Evolutionary conservation across 2,329 filamentous ascomycete genomes (phyloP), one percentile per base, ranked within the genome.

Genomic region (Exophiala phaeomuriformis): DNA sequence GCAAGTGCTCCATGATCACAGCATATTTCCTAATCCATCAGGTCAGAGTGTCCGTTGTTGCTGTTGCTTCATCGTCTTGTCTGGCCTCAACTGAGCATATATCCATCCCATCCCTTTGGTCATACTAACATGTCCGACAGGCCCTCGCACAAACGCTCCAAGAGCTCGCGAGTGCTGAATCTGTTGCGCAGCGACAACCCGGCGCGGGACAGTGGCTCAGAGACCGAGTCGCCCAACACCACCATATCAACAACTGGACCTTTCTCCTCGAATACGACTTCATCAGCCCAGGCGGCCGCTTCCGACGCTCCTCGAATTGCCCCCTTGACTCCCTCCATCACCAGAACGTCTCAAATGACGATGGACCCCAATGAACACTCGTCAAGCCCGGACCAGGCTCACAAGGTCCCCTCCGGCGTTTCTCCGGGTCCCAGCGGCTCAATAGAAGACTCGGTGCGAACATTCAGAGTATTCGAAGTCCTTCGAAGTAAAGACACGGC

Each of bases 401-500:
- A 53, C 50, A 70, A 64, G 64, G 64, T 63, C 53, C 67, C 63
- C 56, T 68, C 55, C 66, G 63, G 49, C 64, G 58, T 55, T 65
- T 56, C 65, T 59, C 63, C 65, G 55, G 62, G 67, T 64, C 55
- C 65, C 51, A 62, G 64, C 57, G 69, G 73, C 58, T 83, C 82
- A 28, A 86, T 98, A 54, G 90, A 98, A 67, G 90, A 95, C 70
- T 96, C 91, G 0, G 89, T 98, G 49, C 83, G 86, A 66, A 90
- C 95, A 61, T 98, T 98, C 71, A 84, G 90, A 61, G 82, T 96
- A 44, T 95, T 97, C 66, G 93, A 97, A 72, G 86, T 90, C 40
- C 75, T 98, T 60, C 82, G 91, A 61, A 93, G 82, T 68, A 93
- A 93, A 50, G 91, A 98, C 68, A 95, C 89, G 0, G 85, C 84